A percentile compares a stretch with the other conserved stretches of the same genome.
Evolutionary conservation across 805 yeast genomes (phyloP).

Genomic region (Saccharomycopsis babjevae): DNA sequence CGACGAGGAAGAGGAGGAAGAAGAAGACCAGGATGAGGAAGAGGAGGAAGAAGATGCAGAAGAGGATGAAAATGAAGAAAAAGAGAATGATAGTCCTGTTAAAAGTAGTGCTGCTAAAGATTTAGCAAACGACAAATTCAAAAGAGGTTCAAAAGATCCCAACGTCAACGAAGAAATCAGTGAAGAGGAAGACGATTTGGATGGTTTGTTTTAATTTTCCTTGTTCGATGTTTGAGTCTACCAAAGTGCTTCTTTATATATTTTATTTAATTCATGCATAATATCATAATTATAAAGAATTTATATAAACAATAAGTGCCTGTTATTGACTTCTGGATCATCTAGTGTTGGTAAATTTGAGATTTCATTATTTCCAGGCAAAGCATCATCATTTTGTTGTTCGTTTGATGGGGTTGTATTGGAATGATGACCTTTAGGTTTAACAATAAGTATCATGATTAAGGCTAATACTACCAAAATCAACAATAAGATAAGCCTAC

Average conservation of each 20-base stretch:
- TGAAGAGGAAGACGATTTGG: slow-evolving; percentile 27
- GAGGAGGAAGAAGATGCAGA: slow-evolving; percentile 28
- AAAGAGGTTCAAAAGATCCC: not conserved
- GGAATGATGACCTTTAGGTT: slow-evolving; percentile 5
- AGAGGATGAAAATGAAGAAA: slow-evolving; percentile 9
- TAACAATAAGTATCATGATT: slow-evolving; percentile 9
- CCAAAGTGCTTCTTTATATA: not conserved
- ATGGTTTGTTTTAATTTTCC: slow-evolving; percentile 20
- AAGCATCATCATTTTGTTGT: not conserved
- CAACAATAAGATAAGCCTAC: slow-evolving; percentile 73
- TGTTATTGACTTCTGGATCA: not conserved
- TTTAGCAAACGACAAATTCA: slow-evolving; percentile 21
- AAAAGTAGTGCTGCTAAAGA: slow-evolving; percentile 2
- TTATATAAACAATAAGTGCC: not conserved
- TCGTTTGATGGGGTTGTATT: not conserved
- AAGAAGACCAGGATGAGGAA: slow-evolving; percentile 17
- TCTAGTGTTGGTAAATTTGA: not conserved
- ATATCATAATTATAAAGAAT: not conserved
- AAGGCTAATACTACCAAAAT: slow-evolving; percentile 61
- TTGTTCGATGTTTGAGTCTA: not conserved
- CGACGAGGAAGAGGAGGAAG: slow-evolving; percentile 23
- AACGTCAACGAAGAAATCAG: slow-evolving; percentile 26
- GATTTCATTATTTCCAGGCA: not conserved
- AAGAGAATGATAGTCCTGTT: not conserved
- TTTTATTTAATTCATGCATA: not conserved